Conservation (phyloP, 2,329 filamentous ascomycete species). For the Basipetospora chlamydospora region DNA sequence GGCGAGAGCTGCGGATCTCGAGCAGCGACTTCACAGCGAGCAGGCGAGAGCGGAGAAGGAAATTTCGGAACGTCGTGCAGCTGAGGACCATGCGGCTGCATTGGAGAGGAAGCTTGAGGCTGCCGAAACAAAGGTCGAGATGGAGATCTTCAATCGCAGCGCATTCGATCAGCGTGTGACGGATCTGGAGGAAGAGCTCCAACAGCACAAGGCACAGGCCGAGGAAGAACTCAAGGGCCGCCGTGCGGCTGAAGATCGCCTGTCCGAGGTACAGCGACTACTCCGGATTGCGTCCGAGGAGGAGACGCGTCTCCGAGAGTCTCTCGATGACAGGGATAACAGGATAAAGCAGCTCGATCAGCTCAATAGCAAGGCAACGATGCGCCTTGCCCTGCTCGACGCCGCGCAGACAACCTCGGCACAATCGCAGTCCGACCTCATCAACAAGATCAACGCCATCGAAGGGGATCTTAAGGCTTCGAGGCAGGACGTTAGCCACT, state of each 20-base stretch:
- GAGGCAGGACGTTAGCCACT: slow-evolving; percentile 43
- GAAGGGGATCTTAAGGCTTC: slow-evolving; percentile 41
- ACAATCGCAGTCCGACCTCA: slow-evolving; percentile 39
- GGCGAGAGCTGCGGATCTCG: slow-evolving; percentile 42
- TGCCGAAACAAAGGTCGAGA: slow-evolving; percentile 43
- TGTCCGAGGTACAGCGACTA: slow-evolving; percentile 57
- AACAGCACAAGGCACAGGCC: slow-evolving; percentile 29
- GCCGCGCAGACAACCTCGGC: slow-evolving; percentile 45
- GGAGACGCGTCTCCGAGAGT: slow-evolving; percentile 50
- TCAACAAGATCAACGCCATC: slow-evolving; percentile 36
- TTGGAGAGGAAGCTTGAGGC: slow-evolving; percentile 38
- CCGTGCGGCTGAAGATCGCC: slow-evolving; percentile 54
- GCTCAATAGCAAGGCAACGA: slow-evolving; percentile 34
- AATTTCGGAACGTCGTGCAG: slow-evolving; percentile 29
- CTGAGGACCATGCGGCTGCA: slow-evolving; percentile 39
- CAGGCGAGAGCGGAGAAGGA: slow-evolving; percentile 35
- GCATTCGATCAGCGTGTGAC: slow-evolving; percentile 45
- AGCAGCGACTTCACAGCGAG: slow-evolving; percentile 37
- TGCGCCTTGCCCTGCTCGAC: slow-evolving; percentile 53
- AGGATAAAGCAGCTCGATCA: slow-evolving; percentile 48
- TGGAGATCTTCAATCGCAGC: slow-evolving; percentile 46
- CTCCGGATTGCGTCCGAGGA: slow-evolving; percentile 59
- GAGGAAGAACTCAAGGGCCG: slow-evolving; percentile 50
- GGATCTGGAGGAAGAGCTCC: slow-evolving; percentile 56
- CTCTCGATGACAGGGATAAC: slow-evolving; percentile 54